A percentile compares a stretch with the other conserved stretches of the same genome.
Conservation (phyloP, 768 basidiomycete species). For the Boletus sensibilis region DNA sequence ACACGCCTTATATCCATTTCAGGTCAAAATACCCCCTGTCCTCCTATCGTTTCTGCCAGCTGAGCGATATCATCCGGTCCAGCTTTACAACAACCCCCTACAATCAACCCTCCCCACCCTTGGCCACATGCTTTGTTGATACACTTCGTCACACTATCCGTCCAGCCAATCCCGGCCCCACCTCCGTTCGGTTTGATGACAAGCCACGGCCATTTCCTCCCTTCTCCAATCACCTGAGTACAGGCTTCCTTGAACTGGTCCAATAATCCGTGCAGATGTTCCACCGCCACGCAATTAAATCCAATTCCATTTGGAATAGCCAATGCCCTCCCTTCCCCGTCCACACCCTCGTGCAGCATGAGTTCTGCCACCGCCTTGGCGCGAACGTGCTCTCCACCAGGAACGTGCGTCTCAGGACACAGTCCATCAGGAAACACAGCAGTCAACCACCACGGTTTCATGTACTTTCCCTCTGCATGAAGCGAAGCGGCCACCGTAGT, state of each 20-base stretch:
- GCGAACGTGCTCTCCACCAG: slow-evolving; percentile 24
- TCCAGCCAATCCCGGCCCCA: slow-evolving; percentile 35
- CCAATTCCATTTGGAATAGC: slow-evolving; percentile 57
- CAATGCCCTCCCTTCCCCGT: slow-evolving; percentile 11
- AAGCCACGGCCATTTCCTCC: slow-evolving; percentile 43
- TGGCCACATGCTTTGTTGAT: slow-evolving; percentile 21
- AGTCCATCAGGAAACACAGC: slow-evolving; percentile 56
- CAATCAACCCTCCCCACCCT: slow-evolving; percentile 51
- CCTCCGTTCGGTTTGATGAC: slow-evolving; percentile 75
- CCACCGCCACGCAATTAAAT: slow-evolving; percentile 67
- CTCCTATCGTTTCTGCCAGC: neutral
- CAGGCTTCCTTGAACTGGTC: slow-evolving; percentile 34
- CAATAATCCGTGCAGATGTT: slow-evolving; percentile 42
- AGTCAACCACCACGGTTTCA: slow-evolving; percentile 76
- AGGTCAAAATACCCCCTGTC: slow-evolving; percentile 13
- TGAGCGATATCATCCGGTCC: slow-evolving; percentile 49
- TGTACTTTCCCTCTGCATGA: slow-evolving; percentile 15
- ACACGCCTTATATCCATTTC: slow-evolving; percentile 12
- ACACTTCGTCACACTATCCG: slow-evolving; percentile 27
- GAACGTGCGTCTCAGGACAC: slow-evolving; percentile 41
- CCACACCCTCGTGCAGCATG: slow-evolving; percentile 32
- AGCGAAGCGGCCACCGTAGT: slow-evolving; percentile 31
- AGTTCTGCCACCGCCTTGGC: slow-evolving; percentile 45
- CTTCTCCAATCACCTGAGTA: slow-evolving; percentile 10
- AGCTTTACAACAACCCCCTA: slow-evolving; percentile 72